Base-by-base conservation (phyloP, 2,329 filamentous ascomycete genomes). In the Corinectria fuckeliana region DNA sequence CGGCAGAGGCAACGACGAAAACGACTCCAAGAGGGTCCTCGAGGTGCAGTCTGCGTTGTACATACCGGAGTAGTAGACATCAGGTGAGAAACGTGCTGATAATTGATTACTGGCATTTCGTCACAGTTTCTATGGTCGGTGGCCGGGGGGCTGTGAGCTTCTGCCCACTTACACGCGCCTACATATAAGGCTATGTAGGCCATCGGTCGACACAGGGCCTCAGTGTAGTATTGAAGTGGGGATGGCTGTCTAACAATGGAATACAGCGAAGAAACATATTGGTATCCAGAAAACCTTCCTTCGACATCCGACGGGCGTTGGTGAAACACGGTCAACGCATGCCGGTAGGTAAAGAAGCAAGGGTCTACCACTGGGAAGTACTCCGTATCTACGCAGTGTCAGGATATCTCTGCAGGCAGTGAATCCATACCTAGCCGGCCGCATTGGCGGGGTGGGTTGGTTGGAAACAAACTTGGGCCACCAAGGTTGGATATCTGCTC, bases 281-380 rank as follows among this genome's bases (percentile, higher is more conserved):
- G 23, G 32, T 51, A 44, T 48, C 56, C 58, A 62, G 53, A 56
- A n/a, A 56, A 50, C 41, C 30, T 30, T 49, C 44, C 23, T 48
- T 55, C 42, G 45, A n/a, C 42, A 47, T 56, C 53, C 51, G 44
- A 50, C 47, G 62, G 54, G 56, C 55, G 57, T 56, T 65, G 47
- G 67, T 70, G 65, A 69, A 69, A 69, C 67, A 64, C 38, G 58
- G 55, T 48, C 59, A 51, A 67, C 56, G 54, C 65, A 65, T 20
- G 28, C 21, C 25, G 38, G 57, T n/a, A 45, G 50, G 51, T 30
- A 50, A 36, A 21, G 49, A 47, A 44, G 56, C 50, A 59, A 38
- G 50, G 56, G 50, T 26, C 32, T 39, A 54, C 21, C 13, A 18
- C 45, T 50, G 48, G 48, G 49, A 48, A 58, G 41, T n/a, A n/a